Evolutionary conservation across 139 green algal species (phyloP).

Genomic region (Chlorella sp.): DNA sequence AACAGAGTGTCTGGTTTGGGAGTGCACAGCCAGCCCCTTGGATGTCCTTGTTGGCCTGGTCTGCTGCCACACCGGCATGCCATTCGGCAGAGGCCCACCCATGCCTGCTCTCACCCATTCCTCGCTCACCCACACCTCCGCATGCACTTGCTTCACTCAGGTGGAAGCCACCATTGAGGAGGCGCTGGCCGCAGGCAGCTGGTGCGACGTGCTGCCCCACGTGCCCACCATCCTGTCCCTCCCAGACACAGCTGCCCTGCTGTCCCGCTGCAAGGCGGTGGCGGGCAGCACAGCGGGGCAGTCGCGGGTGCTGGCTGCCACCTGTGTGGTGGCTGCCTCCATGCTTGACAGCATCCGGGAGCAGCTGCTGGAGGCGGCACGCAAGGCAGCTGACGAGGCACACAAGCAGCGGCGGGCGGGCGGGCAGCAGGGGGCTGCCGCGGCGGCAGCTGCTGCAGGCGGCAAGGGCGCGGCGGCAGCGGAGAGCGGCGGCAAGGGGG

Average conservation of each 20-base stretch:
- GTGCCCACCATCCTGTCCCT: slow-evolving; percentile 54
- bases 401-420: slow-evolving; percentile 46
- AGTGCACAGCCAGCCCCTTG: too few species aligned
- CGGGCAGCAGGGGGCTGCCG: slow-evolving; percentile 10
- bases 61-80: too few species aligned
- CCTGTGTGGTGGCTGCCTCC: slow-evolving; percentile 49
- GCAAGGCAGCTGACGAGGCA: slow-evolving; percentile 53
- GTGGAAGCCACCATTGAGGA: slow-evolving; percentile 43
- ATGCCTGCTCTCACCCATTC: not conserved
- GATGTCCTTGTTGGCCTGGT: too few species aligned
- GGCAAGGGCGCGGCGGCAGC: slow-evolving; percentile 26
- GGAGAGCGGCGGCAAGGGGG: slow-evolving; percentile 17
- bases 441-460: slow-evolving; percentile 26
- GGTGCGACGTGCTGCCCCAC: slow-evolving; percentile 56
- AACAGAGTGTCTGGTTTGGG: not conserved
- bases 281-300: not conserved
- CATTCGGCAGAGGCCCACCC: too few species aligned
- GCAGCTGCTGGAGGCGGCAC: slow-evolving; percentile 42
- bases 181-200: slow-evolving; percentile 27
- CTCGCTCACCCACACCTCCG: not conserved
- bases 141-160: not conserved
- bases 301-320: slow-evolving; percentile 48
- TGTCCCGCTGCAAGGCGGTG: slow-evolving; percentile 35
- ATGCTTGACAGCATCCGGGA: slow-evolving; percentile 50
- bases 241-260: slow-evolving; percentile 53